Evolutionary conservation across 2,329 filamentous ascomycete genomes (phyloP).

Genomic region (Paracorniculantispora psalliotae): DNA sequence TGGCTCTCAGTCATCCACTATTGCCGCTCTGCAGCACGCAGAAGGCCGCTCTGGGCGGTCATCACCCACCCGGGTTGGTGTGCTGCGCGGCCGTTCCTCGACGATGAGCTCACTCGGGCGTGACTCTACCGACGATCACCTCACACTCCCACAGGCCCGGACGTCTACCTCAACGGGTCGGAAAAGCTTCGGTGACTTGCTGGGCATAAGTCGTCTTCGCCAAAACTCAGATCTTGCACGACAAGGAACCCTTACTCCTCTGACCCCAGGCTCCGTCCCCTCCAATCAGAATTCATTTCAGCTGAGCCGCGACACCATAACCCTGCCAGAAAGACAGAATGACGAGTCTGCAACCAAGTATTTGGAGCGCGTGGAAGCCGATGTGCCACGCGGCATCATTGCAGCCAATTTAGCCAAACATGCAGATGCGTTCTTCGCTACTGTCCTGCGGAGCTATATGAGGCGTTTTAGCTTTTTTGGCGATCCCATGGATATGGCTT

Average conservation of each 20-base stretch:
- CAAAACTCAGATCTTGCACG: slow-evolving; percentile 73
- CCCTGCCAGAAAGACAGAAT: slow-evolving; percentile 74
- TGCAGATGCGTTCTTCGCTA: slow-evolving; percentile 75
- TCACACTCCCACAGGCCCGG: slow-evolving; percentile 62
- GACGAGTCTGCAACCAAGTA: slow-evolving; percentile 90
- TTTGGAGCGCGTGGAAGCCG: slow-evolving; percentile 74
- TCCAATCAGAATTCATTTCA: slow-evolving; percentile 84
- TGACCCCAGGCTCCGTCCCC: slow-evolving; percentile 61
- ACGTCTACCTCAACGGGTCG: slow-evolving; percentile 86
- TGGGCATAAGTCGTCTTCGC: slow-evolving; percentile 72
- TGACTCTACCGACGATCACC: slow-evolving; percentile 64
- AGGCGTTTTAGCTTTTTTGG: slow-evolving; percentile 91
- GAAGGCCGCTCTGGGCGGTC: slow-evolving; percentile 57
- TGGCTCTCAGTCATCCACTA: slow-evolving; percentile 34
- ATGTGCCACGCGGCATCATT: slow-evolving; percentile 74
- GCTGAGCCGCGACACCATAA: slow-evolving; percentile 63
- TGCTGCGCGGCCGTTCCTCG: slow-evolving; percentile 73
- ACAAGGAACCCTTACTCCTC: slow-evolving; percentile 63
- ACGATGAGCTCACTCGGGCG: slow-evolving; percentile 81
- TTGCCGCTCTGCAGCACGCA: slow-evolving; percentile 43
- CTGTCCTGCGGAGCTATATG: slow-evolving; percentile 91
- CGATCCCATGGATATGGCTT: slow-evolving; percentile 96
- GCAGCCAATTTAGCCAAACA: slow-evolving; percentile 81
- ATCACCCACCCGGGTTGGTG: slow-evolving; percentile 56
- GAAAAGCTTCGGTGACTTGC: slow-evolving; percentile 87